A percentile compares a stretch with the other conserved stretches of the same genome.
These are phyloP conservation scores for Flaveria ramosissima DNA, from an alignment of 129 eudicot genomes.

Conservation along the genomic window DNA sequence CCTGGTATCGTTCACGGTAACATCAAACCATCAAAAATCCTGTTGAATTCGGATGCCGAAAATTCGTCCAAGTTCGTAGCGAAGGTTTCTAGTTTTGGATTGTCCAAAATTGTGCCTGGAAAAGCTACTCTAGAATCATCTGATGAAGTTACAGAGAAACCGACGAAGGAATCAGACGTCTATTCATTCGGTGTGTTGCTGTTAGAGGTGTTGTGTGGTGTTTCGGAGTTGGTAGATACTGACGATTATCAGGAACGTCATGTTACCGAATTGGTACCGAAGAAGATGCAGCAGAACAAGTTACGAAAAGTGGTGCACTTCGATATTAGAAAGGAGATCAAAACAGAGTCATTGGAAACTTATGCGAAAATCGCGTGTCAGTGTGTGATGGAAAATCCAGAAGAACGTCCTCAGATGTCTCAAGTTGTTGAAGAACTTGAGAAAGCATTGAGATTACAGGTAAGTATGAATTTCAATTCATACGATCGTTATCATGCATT, in stretches of 20 bases:
- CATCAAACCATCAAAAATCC: constrained; percentile 26
- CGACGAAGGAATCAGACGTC: constrained; percentile 31
- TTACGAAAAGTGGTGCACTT: constrained; percentile 30
- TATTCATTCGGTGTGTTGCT: constrained; percentile 38
- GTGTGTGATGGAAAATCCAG: constrained; percentile 16
- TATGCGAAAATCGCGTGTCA: constrained; percentile 35
- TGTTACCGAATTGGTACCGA: constrained; percentile 43
- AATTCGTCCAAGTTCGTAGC: constrained; percentile 28
- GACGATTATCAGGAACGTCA: constrained; percentile 42
- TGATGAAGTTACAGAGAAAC: constrained; percentile 14
- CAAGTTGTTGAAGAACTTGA: constrained; percentile 33
- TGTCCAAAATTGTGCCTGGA: constrained; percentile 32
- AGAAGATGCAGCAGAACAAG: constrained; percentile 26
- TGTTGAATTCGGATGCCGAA: constrained; percentile 29
- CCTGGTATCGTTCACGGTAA: constrained; percentile 33
- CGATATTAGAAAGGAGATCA: constrained; percentile 33
- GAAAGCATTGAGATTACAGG: constrained; percentile 42
- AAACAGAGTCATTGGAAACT: constrained; percentile 28
- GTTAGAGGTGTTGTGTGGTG: constrained; percentile 38
- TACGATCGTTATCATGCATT: background rate
- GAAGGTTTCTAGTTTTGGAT: constrained; percentile 35
- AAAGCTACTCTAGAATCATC: constrained; percentile 7
- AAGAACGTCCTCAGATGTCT: constrained; percentile 37
- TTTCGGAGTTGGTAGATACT: constrained; percentile 33
- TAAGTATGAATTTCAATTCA: background rate